phyloP scores from a whole-genome alignment of 1,139 yeast genomes.

The Taphrina flavorubra region DNA sequence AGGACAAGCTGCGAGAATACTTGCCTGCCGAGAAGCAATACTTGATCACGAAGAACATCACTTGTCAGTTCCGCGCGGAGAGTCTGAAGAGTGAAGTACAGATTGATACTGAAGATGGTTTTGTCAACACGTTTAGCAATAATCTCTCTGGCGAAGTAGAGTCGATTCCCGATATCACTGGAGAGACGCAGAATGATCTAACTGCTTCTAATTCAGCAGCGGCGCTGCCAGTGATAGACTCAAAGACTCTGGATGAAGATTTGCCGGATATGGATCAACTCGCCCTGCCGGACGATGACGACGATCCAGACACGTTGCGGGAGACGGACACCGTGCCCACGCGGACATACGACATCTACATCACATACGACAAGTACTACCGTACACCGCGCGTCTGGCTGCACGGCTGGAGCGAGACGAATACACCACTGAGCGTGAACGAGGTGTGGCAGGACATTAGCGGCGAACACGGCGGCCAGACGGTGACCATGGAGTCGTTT shows the following conservation, averaged over 20 bases:
- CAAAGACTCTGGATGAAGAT: slow-evolving; percentile 48
- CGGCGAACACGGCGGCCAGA: slow-evolving; percentile 88
- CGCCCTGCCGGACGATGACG: slow-evolving; percentile 57
- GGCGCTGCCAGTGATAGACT: slow-evolving; percentile 54
- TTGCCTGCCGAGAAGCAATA: slow-evolving; percentile 86
- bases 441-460: slow-evolving; percentile 95
- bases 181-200: slow-evolving; percentile 40
- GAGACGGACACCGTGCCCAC: slow-evolving; percentile 53
- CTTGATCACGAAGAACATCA: slow-evolving; percentile 85
- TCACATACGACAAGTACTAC: slow-evolving; percentile 91
- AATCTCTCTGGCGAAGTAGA: slow-evolving; percentile 19
- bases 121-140: slow-evolving; percentile 18
- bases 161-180: slow-evolving; percentile 44
- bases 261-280: slow-evolving; percentile 55
- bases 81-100: slow-evolving; percentile 26
- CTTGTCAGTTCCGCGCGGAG: slow-evolving; percentile 50
- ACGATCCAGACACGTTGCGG: slow-evolving; percentile 54
- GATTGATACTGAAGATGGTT: slow-evolving; percentile 28
- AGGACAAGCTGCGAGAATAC: slow-evolving; percentile 59
- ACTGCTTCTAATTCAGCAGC: slow-evolving; percentile 48
- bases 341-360: slow-evolving; percentile 84
- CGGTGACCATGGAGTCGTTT: slow-evolving; percentile 92
- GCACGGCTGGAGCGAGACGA: slow-evolving; percentile 83
- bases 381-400: slow-evolving; percentile 93
- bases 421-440: slow-evolving; percentile 82